Conservation (phyloP, 257 asterid species). For the Penstemon newberryi region DNA sequence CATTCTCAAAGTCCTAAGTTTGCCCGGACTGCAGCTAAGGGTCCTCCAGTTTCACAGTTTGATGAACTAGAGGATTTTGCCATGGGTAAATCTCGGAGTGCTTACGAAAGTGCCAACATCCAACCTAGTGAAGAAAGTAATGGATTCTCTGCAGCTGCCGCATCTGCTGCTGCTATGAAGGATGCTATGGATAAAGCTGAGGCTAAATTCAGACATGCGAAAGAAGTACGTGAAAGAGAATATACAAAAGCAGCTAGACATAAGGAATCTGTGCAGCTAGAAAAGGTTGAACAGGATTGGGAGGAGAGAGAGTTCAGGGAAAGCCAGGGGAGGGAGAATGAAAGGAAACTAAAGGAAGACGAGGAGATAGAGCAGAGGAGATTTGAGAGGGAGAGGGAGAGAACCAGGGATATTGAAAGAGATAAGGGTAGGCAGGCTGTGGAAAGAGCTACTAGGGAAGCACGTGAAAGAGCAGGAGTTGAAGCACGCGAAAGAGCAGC, state of each 20-base stretch:
- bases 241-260: constrained; percentile 72
- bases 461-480: constrained; percentile 89
- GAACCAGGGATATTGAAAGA: constrained; percentile 64
- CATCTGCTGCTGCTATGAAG: constrained; percentile 98
- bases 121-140: constrained; percentile 58
- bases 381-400: constrained; percentile 68
- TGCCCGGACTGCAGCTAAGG: constrained; percentile 51
- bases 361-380: constrained; percentile 82
- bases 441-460: constrained; percentile 95
- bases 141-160: constrained; percentile 83
- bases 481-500: constrained; percentile 74
- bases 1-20: constrained; percentile 57
- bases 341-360: constrained; percentile 74
- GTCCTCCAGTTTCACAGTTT: constrained; percentile 64
- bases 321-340: constrained; percentile 72
- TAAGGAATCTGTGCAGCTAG: constrained; percentile 59
- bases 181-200: constrained; percentile 99
- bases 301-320: constrained; percentile 72
- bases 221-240: constrained; percentile 96
- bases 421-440: constrained; percentile 85
- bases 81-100: constrained; percentile 53
- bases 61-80: constrained; percentile 95
- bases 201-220: constrained; percentile 94
- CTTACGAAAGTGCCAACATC: constrained; percentile 47
- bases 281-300: constrained; percentile 58